phyloP scores from a whole-genome alignment of 1,284 basidiomycete species.

The Microbotryum saponariae region DNA sequence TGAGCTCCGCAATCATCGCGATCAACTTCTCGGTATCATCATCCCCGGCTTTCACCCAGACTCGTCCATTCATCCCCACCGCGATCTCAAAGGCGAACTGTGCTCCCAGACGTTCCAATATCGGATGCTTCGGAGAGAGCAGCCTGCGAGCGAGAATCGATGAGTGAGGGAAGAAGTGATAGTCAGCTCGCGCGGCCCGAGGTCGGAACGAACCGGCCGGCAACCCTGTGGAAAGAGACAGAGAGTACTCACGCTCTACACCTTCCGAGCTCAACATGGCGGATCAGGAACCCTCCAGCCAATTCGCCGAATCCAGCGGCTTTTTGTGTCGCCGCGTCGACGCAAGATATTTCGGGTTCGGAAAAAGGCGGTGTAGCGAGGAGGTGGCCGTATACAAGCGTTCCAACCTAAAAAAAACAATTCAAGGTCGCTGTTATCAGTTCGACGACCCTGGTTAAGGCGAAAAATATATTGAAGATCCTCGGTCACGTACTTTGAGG shows the following conservation, averaged over 20 bases:
- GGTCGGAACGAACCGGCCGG: too few relatives aligned
- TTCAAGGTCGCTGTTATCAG: too few relatives aligned
- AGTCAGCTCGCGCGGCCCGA: background rate
- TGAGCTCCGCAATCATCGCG: constrained; percentile 42
- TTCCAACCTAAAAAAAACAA: constrained; percentile 54
- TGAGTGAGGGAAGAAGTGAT: background rate
- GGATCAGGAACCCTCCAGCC: constrained; percentile 60
- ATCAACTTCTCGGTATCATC: constrained; percentile 54
- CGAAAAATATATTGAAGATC: background rate
- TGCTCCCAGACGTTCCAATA: constrained; percentile 62
- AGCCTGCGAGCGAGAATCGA: constrained; percentile 47
- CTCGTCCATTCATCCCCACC: constrained; percentile 69
- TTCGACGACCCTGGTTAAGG: background rate
- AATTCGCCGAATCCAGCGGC: constrained; percentile 75
- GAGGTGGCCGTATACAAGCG: constrained; percentile 70
- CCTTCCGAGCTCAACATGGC: constrained; percentile 55
- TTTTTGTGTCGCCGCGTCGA: constrained; percentile 74
- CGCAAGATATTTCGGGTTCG: constrained; percentile 81
- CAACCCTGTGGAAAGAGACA: background rate
- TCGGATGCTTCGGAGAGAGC: constrained; percentile 62
- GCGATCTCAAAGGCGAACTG: constrained; percentile 68
- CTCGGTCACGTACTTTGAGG: constrained; percentile 53
- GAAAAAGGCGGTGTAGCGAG: constrained; percentile 79
- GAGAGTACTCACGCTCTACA: constrained; percentile 58
- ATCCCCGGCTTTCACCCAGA: constrained; percentile 68